phyloP scores from a whole-genome alignment of 148 eudicot species.

The Chenopodium formosanum region DNA sequence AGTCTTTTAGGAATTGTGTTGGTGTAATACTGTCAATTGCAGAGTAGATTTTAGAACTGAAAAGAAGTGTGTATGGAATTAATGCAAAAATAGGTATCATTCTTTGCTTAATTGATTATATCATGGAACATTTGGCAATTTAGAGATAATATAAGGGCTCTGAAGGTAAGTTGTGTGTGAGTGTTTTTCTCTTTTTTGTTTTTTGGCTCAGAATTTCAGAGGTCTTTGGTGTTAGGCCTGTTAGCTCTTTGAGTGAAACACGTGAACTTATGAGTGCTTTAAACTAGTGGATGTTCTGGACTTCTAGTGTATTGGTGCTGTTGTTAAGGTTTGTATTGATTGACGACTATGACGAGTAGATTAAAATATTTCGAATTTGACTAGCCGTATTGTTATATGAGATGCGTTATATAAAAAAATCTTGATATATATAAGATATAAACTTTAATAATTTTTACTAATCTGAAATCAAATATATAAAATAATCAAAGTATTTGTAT shows the following conservation, averaged over 20 bases:
- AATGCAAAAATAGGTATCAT: conserved; percentile 1
- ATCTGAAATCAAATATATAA: no score
- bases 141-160: not conserved
- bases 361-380: no score
- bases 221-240: not conserved
- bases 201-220: no score
- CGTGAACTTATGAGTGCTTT: not conserved
- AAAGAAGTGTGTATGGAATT: not conserved
- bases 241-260: not conserved
- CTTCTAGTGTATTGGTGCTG: not conserved
- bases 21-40: conserved; percentile 23
- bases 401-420: no score
- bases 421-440: no score
- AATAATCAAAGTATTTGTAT: no score
- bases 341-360: no score
- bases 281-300: not conserved
- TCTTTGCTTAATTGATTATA: conserved; percentile 4
- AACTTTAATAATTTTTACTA: no score
- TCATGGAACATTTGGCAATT: not conserved
- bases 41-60: conserved; percentile 12
- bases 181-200: no score
- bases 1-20: conserved; percentile 20
- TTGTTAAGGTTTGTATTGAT: no score
- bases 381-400: no score
- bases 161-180: no score